phyloP scores from a whole-genome alignment of 495 filamentous ascomycete genomes.

The Cudoniella acicularis region DNA sequence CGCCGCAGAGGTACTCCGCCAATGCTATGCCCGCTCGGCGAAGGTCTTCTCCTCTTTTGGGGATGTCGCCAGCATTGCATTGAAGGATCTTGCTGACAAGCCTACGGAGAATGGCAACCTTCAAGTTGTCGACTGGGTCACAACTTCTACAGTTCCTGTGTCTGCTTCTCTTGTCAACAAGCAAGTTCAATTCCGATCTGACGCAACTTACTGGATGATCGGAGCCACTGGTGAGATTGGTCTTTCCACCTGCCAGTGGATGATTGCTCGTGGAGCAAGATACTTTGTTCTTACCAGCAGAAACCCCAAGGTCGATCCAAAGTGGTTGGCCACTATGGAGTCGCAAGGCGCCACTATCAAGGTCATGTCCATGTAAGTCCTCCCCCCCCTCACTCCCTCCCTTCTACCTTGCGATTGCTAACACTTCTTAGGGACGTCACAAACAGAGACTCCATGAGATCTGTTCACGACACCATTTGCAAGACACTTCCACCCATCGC shows the following conservation, averaged over 20 bases:
- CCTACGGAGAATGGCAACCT: neutral
- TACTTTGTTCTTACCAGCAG: slow-evolving; percentile 55
- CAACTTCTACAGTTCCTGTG: slow-evolving; percentile 8
- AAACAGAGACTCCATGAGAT: slow-evolving; percentile 2
- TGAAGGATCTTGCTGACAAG: neutral
- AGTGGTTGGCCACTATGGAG: slow-evolving; percentile 42
- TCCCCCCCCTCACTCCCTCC: neutral
- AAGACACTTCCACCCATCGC: slow-evolving; percentile 34
- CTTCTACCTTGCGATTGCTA: neutral
- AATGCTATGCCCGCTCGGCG: neutral
- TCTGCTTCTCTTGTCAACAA: slow-evolving; percentile 4
- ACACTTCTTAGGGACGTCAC: slow-evolving; percentile 11
- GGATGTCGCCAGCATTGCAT: neutral
- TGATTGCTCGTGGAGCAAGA: slow-evolving; percentile 49
- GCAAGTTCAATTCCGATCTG: slow-evolving; percentile 23
- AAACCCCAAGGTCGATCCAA: slow-evolving; percentile 44
- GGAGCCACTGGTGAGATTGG: slow-evolving; percentile 58
- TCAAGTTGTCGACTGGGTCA: slow-evolving; percentile 9
- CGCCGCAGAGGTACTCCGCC: neutral
- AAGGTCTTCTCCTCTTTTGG: neutral
- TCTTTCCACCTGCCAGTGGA: slow-evolving; percentile 52
- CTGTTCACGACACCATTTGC: slow-evolving; percentile 11
- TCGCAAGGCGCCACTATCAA: slow-evolving; percentile 24
- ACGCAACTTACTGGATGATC: slow-evolving; percentile 54
- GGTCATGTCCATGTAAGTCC: slow-evolving; percentile 10